These are phyloP conservation scores for Colletotrichum tofieldiae DNA, from an alignment of 2,329 filamentous ascomycete genomes.

Conservation along the genomic window DNA sequence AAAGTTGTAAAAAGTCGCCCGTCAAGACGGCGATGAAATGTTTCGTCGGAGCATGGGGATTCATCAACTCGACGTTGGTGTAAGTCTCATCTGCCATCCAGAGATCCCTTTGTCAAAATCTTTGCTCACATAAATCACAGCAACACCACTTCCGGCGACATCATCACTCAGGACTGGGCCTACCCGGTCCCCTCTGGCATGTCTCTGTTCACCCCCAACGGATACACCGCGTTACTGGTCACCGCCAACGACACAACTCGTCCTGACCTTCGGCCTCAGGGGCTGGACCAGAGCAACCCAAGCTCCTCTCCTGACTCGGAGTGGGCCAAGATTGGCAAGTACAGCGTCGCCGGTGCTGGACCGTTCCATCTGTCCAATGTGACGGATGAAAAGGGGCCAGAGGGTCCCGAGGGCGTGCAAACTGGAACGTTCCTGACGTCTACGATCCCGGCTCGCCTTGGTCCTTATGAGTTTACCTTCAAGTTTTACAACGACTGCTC, in stretches of 20 bases:
- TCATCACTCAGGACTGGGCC: slow-evolving; percentile 26
- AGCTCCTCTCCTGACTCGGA: slow-evolving; percentile 16
- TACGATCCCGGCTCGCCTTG: slow-evolving; percentile 18
- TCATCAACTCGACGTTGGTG: slow-evolving; percentile 33
- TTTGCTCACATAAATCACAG: neutral
- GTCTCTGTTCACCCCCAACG: slow-evolving; percentile 27
- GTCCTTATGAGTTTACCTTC: slow-evolving; percentile 17
- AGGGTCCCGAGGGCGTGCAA: slow-evolving; percentile 14
- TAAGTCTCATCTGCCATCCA: neutral
- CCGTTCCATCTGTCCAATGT: slow-evolving; percentile 17
- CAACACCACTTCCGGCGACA: slow-evolving; percentile 24
- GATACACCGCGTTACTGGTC: slow-evolving; percentile 26
- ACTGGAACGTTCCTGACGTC: slow-evolving; percentile 23
- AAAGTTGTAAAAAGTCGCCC: neutral
- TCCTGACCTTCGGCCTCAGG: slow-evolving; percentile 15
- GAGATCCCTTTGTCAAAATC: neutral
- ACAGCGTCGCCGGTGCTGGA: slow-evolving; percentile 15
- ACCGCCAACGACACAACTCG: slow-evolving; percentile 30
- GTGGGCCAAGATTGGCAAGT: slow-evolving; percentile 28
- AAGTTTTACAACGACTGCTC: slow-evolving; percentile 25
- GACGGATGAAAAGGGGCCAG: neutral
- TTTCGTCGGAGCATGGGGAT: slow-evolving; percentile 22
- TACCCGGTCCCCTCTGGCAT: slow-evolving; percentile 26
- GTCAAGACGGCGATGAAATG: slow-evolving; percentile 17
- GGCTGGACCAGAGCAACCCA: slow-evolving; percentile 18